Evolutionary conservation across 768 basidiomycete species (phyloP), one percentile per base, ranked within the genome.

Genomic region (Mycena rosella): DNA sequence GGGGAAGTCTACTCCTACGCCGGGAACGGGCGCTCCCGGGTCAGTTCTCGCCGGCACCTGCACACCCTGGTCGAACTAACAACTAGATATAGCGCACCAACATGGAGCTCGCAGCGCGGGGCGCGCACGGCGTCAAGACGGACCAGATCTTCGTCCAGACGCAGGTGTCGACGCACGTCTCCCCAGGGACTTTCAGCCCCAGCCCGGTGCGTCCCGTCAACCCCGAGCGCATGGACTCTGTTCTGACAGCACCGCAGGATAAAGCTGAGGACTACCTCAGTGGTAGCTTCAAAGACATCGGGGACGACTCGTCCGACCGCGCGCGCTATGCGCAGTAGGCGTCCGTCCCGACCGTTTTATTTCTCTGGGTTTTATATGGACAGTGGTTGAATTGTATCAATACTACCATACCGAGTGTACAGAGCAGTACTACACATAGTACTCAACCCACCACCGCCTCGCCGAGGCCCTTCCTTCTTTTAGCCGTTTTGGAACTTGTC

Each of bases 121-220:
- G 30, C 17, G 20, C 29, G 13, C n/a, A n/a, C n/a, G n/a, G n/a
- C n/a, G 13, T 22, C 49, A 53, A 54, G 20, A 17, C 47, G 53
- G 66, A 67, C 30, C 59, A 67, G 38, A 67, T 67, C 22, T 67
- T 62, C 20, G 42, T 67, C 9, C 54, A 62, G 22, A 67, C 66
- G 0, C 60, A 67, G 47, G 48, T 67, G n/a, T 32, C 47, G n/a
- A 61, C 54, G 20, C 66, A 67, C 27, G 15, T 67, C 26, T 65
- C 63, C n/a, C 55, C 63, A 10, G 15, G 47, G 32, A 24, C 18
- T 8, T 57, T 29, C 51, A 61, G 51, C 22, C 60, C 52, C 22
- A 14, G 14, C 14, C 51, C 27, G 51, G 61, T 63, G 40, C 17
- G 61, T 40, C 18, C 24, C 34, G 10, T 17, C 30, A 20, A 34